phyloP scores from a whole-genome alignment of 257 asterid species.

The Jasminum sambac region DNA sequence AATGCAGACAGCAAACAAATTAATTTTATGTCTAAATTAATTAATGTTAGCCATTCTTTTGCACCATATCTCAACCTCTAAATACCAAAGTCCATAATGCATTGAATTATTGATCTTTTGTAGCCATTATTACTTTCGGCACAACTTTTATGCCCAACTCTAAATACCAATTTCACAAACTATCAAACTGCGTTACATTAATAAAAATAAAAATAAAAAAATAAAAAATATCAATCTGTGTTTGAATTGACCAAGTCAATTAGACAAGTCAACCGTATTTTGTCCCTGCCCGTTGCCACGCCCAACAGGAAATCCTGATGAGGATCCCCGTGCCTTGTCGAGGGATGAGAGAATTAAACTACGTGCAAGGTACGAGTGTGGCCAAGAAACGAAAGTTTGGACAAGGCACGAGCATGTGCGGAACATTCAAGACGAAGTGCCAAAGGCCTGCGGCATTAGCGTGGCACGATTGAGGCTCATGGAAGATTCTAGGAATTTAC shows the following conservation, averaged over 20 bases:
- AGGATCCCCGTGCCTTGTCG: no score
- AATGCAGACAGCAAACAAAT: slow-evolving; percentile 6
- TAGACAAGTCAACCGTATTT: slow-evolving; percentile 35
- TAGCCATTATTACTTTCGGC: slow-evolving; percentile 12
- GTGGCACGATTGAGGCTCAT: no score
- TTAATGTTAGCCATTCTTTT: slow-evolving; percentile 22
- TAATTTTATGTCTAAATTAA: not conserved
- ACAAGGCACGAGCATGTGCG: no score
- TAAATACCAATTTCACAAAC: no score
- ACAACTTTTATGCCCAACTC: slow-evolving; percentile 12
- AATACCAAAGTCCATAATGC: slow-evolving; percentile 17
- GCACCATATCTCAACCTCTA: slow-evolving; percentile 22
- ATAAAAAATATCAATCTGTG: slow-evolving; percentile 17
- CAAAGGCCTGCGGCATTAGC: no score
- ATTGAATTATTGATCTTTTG: slow-evolving; percentile 22
- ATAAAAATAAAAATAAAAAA: not conserved
- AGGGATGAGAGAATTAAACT: no score
- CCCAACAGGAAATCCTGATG: no score
- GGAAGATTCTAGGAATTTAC: no score
- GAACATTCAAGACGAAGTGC: no score
- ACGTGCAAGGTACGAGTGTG: no score
- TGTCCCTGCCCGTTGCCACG: slow-evolving; percentile 26
- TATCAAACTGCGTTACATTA: no score
- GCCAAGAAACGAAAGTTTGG: no score
- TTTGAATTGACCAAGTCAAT: slow-evolving; percentile 31